Percentiles rank a stretch among this genome's conserved stretches.
These are phyloP conservation scores for Aspergillus sp. DNA, from an alignment of 2,329 filamentous ascomycete species.

Conservation along the genomic window DNA sequence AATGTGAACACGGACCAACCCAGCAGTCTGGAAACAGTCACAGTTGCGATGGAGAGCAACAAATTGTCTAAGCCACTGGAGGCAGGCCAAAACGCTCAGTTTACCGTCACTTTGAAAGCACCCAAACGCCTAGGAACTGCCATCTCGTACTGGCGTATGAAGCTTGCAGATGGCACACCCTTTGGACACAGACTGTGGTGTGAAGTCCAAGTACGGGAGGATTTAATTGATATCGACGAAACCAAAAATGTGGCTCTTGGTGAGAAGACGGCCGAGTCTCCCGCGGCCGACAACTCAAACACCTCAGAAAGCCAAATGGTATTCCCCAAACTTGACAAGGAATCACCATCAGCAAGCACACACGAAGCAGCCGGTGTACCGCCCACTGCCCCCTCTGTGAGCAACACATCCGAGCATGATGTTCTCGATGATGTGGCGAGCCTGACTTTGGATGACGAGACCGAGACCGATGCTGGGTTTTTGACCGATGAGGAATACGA, in stretches of 20 bases:
- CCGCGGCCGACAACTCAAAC: conserved; percentile 36
- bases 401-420: conserved; percentile 51
- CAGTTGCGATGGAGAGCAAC: conserved; percentile 79
- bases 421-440: conserved; percentile 58
- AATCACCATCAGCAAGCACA: conserved; percentile 80
- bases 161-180: conserved; percentile 72
- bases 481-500: conserved; percentile 98
- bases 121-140: conserved; percentile 73
- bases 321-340: conserved; percentile 94
- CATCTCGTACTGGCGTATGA: conserved; percentile 96
- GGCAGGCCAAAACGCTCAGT: conserved; percentile 73
- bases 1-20: conserved; percentile 79
- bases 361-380: conserved; percentile 54
- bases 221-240: conserved; percentile 14
- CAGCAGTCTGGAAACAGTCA: conserved; percentile 73
- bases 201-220: conserved; percentile 68
- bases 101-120: conserved; percentile 82
- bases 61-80: conserved; percentile 67
- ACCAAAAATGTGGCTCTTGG: conserved; percentile 16
- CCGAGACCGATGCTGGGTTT: conserved; percentile 66
- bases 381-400: conserved; percentile 35
- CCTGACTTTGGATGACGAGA: conserved; percentile 51
- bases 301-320: conserved; percentile 73
- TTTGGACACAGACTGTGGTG: conserved; percentile 97
- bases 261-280: conserved; percentile 34